Evolutionary conservation across 805 yeast genomes (phyloP).

Genomic region (Candida caryicola): DNA sequence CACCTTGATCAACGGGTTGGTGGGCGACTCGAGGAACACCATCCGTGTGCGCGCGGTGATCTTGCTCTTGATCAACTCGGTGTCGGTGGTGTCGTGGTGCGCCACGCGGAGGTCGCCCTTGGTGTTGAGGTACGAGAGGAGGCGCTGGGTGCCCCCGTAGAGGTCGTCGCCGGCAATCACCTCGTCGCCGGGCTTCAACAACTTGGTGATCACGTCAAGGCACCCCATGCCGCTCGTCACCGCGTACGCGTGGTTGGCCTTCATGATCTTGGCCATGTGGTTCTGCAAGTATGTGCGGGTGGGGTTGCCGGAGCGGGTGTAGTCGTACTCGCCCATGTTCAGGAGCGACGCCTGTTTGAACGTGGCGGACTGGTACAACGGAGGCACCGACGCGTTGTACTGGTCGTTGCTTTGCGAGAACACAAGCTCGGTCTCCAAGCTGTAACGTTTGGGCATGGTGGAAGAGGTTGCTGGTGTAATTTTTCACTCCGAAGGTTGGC

Average conservation of each 20-base stretch:
- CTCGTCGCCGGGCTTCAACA: constrained; percentile 79
- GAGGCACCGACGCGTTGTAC: constrained; percentile 78
- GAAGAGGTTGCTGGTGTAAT: too few relatives aligned
- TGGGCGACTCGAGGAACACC: constrained; percentile 87
- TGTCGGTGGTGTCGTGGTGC: constrained; percentile 80
- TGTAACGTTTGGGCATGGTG: constrained; percentile 32
- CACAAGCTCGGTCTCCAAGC: constrained; percentile 70
- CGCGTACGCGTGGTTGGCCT: constrained; percentile 72
- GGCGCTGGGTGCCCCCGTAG: constrained; percentile 90
- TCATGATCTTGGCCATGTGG: constrained; percentile 75
- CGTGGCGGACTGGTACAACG: constrained; percentile 92
- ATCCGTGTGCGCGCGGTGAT: constrained; percentile 61
- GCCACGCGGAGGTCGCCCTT: constrained; percentile 63
- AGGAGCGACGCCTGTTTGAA: constrained; percentile 75
- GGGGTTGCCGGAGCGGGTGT: constrained; percentile 93
- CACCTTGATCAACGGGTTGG: constrained; percentile 88
- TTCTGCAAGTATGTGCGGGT: constrained; percentile 78
- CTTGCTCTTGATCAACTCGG: constrained; percentile 55
- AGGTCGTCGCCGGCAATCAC: constrained; percentile 93
- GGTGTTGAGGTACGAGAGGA: constrained; percentile 66
- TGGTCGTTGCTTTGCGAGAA: constrained; percentile 60
- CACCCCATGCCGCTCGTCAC: constrained; percentile 94
- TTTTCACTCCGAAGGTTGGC: too few relatives aligned
- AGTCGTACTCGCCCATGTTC: constrained; percentile 70
- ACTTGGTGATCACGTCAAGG: constrained; percentile 75